Evolutionary conservation across 805 yeast species (phyloP), one percentile per base, ranked within the genome.

Genomic region (Hanseniaspora lachancei): DNA sequence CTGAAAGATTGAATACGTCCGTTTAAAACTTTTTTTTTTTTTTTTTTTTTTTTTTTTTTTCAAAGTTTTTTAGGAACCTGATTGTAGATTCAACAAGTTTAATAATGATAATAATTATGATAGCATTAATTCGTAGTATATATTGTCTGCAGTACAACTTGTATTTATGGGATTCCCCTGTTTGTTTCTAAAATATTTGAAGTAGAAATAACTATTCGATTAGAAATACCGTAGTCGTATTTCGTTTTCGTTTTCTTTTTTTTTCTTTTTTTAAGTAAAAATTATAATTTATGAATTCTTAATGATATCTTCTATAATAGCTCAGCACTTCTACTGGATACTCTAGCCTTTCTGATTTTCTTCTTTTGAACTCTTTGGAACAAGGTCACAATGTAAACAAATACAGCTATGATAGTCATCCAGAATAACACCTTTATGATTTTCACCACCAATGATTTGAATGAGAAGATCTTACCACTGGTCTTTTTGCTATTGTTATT

Each of bases 331-430:
- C 42, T 53, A 53, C 56, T 53, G 10, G 56, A 38, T 7, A 53
- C 56, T 49, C 58, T 55, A n/a, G 42, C 24, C 21, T 50, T 49
- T 49, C 54, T 55, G 40, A 42, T 18, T 34, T 47, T 56, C 40
- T 56, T 56, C 41, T 36, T 56, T 41, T 50, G 55, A 34, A 56
- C 58, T 36, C 58, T 56, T 47, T 44, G 49, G 49, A 43, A 56
- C 15, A 56, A 40, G 15, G 55, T 49, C 9, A 51, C 38, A 6
- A 44, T 27, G 38, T 56, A 56, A 2, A 51, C 40, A 29, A 51
- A 21, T 5, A 56, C 53, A 23, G 32, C 48, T 10, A 50, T 20
- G 8, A 56, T 29, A n/a, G 48, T 7, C 15, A 47, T 7, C 40
- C 48, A 49, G 35, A 51, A 41, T 20, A 46, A 18, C 2, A 50